phyloP scores from a whole-genome alignment of 1,284 basidiomycete species.

The Ganoderma meredithae region DNA sequence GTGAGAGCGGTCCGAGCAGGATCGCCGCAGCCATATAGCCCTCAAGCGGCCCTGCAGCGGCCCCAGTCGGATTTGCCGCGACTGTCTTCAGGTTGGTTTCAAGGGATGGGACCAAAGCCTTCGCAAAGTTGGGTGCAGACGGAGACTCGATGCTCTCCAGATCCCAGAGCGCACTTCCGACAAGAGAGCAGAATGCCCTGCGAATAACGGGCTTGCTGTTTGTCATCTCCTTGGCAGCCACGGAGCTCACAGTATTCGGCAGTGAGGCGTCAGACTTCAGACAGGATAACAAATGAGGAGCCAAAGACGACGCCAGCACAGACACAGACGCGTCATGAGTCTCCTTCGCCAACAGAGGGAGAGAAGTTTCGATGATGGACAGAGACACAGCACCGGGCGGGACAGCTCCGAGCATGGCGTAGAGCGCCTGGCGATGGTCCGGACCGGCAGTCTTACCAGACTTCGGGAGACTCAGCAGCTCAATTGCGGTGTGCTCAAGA shows the following conservation, averaged over 20 bases:
- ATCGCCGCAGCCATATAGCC: conserved; percentile 82
- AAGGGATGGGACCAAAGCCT: conserved; percentile 63
- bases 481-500: conserved; percentile 58
- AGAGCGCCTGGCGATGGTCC: conserved; percentile 86
- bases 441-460: conserved; percentile 85
- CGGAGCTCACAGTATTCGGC: conserved; percentile 50
- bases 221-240: conserved; percentile 76
- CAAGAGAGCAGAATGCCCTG: conserved; percentile 45
- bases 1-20: conserved; percentile 67
- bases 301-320: conserved; percentile 62
- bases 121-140: conserved; percentile 56
- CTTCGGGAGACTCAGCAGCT: conserved; percentile 78
- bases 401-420: conserved; percentile 75
- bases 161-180: conserved; percentile 47
- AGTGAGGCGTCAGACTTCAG: conserved; percentile 54
- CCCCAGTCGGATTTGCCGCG: conserved; percentile 62
- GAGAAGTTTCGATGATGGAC: conserved; percentile 60
- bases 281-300: conserved; percentile 64
- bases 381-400: conserved; percentile 59
- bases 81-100: conserved; percentile 77
- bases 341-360: conserved; percentile 80
- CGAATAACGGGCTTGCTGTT: conserved; percentile 50
- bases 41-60: conserved; percentile 75
- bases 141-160: conserved; percentile 46
- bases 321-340: conserved; percentile 70